Conservation (phyloP, 192 early-diverging fungal genomes). For the Linnemannia elongata region DNA sequence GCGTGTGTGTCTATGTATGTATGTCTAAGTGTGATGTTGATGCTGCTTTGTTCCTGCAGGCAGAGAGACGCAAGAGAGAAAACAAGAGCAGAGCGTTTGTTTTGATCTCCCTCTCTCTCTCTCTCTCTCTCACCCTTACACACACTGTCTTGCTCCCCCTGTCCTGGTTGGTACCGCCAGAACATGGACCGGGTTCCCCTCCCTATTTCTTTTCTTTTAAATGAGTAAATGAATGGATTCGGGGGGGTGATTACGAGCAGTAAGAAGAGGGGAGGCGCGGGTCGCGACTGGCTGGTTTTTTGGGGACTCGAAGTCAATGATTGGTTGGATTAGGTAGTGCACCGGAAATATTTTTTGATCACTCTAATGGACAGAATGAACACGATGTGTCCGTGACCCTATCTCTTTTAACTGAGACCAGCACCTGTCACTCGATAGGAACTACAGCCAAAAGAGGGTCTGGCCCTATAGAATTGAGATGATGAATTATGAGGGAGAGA, state of each 20-base stretch:
- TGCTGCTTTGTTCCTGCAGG: background rate
- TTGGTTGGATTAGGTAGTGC: background rate
- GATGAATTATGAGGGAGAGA: background rate
- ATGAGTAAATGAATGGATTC: background rate
- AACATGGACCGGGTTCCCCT: background rate
- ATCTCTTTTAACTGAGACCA: background rate
- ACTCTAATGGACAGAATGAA: background rate
- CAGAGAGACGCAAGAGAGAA: background rate
- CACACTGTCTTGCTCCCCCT: too few species aligned
- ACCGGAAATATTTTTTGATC: conserved; percentile 1
- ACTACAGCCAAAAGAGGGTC: background rate
- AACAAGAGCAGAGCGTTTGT: background rate
- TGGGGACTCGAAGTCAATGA: background rate
- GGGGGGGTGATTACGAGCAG: background rate
- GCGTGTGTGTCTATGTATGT: background rate
- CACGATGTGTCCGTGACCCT: background rate
- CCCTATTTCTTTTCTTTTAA: background rate
- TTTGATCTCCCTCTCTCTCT: background rate
- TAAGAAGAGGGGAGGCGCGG: background rate
- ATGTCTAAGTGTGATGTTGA: too few species aligned
- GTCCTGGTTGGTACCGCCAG: background rate
- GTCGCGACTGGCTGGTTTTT: background rate
- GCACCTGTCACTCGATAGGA: background rate
- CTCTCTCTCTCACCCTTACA: too few species aligned
- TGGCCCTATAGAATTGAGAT: background rate